phyloP scores from a whole-genome alignment of 2,329 filamentous ascomycete species.

The Dactylonectria macrodidyma region DNA sequence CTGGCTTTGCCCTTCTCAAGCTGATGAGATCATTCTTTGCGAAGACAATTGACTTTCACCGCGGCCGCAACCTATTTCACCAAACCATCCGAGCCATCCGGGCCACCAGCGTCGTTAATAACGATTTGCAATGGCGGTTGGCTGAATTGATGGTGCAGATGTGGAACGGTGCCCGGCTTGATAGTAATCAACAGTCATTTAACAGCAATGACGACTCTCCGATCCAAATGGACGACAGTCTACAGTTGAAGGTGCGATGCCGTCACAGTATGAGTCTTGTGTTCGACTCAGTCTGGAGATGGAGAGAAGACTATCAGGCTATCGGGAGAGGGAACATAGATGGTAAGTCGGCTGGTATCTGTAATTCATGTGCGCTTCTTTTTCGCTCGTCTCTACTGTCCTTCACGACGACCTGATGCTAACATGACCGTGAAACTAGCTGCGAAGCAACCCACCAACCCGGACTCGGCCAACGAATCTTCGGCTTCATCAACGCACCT shows the following conservation, averaged over 20 bases:
- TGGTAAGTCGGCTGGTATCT: slow-evolving; percentile 65
- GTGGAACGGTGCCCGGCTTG: slow-evolving; percentile 79
- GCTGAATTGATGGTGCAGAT: slow-evolving; percentile 91
- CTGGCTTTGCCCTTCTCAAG: slow-evolving; percentile 83
- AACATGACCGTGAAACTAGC: slow-evolving; percentile 58
- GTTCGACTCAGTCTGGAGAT: slow-evolving; percentile 89
- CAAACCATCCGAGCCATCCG: slow-evolving; percentile 79
- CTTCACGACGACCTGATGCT: slow-evolving; percentile 36
- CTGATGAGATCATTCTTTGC: slow-evolving; percentile 84
- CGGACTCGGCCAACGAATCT: slow-evolving; percentile 82
- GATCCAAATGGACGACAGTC: slow-evolving; percentile 74
- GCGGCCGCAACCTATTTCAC: slow-evolving; percentile 79
- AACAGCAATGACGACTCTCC: slow-evolving; percentile 65
- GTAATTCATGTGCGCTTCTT: slow-evolving; percentile 44
- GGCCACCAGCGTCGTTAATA: slow-evolving; percentile 80
- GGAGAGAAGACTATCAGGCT: slow-evolving; percentile 84
- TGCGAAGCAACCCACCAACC: slow-evolving; percentile 88
- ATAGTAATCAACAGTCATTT: slow-evolving; percentile 62
- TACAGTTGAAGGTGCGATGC: slow-evolving; percentile 87
- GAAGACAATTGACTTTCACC: slow-evolving; percentile 77
- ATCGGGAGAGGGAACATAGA: slow-evolving; percentile 79
- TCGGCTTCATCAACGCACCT: slow-evolving; percentile 77
- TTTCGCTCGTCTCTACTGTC: slow-evolving; percentile 33
- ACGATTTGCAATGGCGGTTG: slow-evolving; percentile 84
- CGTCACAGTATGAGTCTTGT: slow-evolving; percentile 89